Conservation (phyloP, 2,329 filamentous ascomycete species). For the Remersonia thermophila region DNA sequence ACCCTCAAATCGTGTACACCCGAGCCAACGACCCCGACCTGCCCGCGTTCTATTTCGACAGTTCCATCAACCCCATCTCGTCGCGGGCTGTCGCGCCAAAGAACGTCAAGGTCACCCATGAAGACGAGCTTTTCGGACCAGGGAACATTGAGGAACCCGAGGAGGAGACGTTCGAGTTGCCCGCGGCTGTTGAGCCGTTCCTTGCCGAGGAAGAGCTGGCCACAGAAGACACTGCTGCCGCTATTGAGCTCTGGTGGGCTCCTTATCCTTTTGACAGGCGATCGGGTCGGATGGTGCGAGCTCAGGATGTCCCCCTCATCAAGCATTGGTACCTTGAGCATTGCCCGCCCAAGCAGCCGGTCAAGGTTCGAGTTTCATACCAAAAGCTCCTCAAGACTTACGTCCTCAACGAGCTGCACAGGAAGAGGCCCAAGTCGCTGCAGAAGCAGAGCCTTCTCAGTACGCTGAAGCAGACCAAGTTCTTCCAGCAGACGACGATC, state of each 20-base stretch:
- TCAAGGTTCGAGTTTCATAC: constrained; percentile 96
- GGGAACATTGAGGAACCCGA: constrained; percentile 63
- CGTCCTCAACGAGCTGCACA: constrained; percentile 92
- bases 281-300: constrained; percentile 90
- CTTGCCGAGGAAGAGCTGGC: constrained; percentile 79
- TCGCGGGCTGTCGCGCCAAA: constrained; percentile 87
- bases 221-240: constrained; percentile 77
- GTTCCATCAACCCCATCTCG: constrained; percentile 95
- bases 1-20: constrained; percentile 86
- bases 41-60: constrained; percentile 94
- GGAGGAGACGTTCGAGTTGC: constrained; percentile 76
- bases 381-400: constrained; percentile 95
- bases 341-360: constrained; percentile 72
- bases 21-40: constrained; percentile 77
- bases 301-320: constrained; percentile 89
- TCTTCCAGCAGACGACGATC: constrained; percentile 98
- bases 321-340: constrained; percentile 99
- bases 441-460: constrained; percentile 87
- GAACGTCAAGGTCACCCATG: constrained; percentile 82
- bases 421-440: constrained; percentile 87
- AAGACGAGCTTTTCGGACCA: constrained; percentile 82
- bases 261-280: constrained; percentile 91
- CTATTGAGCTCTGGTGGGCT: constrained; percentile 95
- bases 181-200: constrained; percentile 72
- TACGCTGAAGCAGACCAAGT: constrained; percentile 90